Percentiles rank a stretch among this genome's conserved stretches.
Evolutionary conservation across 176 grass and related monocot species (phyloP).

Genomic region (Otatea glauca): DNA sequence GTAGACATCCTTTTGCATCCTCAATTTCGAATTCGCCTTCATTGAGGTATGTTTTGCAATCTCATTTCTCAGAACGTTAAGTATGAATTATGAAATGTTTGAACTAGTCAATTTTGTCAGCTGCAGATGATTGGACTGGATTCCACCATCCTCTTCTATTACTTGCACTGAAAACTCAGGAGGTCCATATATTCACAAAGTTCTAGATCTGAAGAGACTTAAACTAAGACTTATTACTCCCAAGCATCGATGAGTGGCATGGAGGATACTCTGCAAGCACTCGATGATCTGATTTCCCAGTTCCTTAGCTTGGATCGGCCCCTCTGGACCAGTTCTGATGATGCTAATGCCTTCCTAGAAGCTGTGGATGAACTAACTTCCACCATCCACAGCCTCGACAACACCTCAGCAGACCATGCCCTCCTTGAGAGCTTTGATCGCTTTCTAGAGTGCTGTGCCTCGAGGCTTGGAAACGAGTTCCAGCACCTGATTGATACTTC

Average conservation of each 20-base stretch:
- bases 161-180: constrained; percentile 11
- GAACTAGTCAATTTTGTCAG: constrained; percentile 42
- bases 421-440: constrained; percentile 53
- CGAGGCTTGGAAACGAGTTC: constrained; percentile 52
- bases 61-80: background rate
- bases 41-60: constrained; percentile 35
- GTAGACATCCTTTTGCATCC: constrained; percentile 19
- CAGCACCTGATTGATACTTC: constrained; percentile 40
- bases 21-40: background rate
- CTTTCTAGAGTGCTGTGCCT: constrained; percentile 51
- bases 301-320: constrained; percentile 43
- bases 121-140: constrained; percentile 25
- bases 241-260: constrained; percentile 11
- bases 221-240: constrained; percentile 32
- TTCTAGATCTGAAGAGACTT: constrained; percentile 31
- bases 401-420: constrained; percentile 23
- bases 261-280: constrained; percentile 52
- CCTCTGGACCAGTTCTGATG: constrained; percentile 53
- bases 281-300: constrained; percentile 50
- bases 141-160: constrained; percentile 15
- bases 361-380: constrained; percentile 57
- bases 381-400: constrained; percentile 47
- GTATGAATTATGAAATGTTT: constrained; percentile 29
- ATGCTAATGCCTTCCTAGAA: constrained; percentile 53
- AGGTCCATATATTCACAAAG: constrained; percentile 27